A percentile compares a stretch with the other conserved stretches of the same genome.
These are phyloP conservation scores for Datura wrightii DNA, from an alignment of 257 asterid genomes.

Conservation along the genomic window DNA sequence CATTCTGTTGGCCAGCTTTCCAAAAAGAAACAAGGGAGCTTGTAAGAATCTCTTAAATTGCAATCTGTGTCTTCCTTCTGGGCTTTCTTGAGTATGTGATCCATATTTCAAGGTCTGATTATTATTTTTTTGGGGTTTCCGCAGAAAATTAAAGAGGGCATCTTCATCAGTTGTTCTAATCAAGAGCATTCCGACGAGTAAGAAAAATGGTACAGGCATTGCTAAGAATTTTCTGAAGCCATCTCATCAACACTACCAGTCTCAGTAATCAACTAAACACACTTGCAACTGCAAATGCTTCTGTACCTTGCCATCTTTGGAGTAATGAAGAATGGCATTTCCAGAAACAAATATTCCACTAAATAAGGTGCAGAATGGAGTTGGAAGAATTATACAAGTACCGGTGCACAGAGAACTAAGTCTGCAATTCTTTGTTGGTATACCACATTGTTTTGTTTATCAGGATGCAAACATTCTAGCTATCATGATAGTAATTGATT, in stretches of 20 bases:
- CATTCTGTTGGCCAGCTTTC: slow-evolving; percentile 43
- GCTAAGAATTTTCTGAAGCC: slow-evolving; percentile 50
- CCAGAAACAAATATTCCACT: slow-evolving; percentile 20
- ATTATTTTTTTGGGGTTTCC: slow-evolving; percentile 28
- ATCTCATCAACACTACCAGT: slow-evolving; percentile 33
- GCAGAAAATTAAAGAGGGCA: slow-evolving; percentile 51
- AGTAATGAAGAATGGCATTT: slow-evolving; percentile 8
- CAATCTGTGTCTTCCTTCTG: not conserved
- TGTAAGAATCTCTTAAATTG: slow-evolving; percentile 46
- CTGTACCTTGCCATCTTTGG: slow-evolving; percentile 21
- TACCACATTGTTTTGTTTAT: not conserved
- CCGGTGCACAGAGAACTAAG: not conserved
- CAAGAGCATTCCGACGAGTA: slow-evolving; percentile 59
- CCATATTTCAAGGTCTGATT: not conserved
- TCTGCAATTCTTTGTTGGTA: not conserved
- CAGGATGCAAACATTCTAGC: not conserved
- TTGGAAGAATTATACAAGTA: not conserved
- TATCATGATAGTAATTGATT: not conserved
- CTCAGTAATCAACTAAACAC: slow-evolving; percentile 15
- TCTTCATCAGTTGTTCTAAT: slow-evolving; percentile 65
- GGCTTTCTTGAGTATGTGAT: not conserved
- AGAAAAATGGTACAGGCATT: slow-evolving; percentile 50
- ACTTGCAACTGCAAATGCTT: not conserved
- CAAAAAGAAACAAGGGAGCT: slow-evolving; percentile 51
- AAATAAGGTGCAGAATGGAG: not conserved